Evolutionary conservation across 768 basidiomycete species (phyloP).

Genomic region (Hysterangium stoloniferum): DNA sequence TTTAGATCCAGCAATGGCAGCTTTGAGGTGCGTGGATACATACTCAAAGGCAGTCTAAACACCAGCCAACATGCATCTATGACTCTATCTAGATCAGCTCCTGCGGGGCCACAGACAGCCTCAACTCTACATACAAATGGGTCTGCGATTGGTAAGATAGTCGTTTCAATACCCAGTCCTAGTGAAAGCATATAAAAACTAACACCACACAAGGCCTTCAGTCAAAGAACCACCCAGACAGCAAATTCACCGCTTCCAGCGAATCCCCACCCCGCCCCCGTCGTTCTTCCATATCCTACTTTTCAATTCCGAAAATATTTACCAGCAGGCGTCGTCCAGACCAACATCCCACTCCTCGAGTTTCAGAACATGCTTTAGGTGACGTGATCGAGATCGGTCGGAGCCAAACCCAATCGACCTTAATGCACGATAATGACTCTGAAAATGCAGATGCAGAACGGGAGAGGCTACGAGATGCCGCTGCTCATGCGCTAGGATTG

Average conservation of each 20-base stretch:
- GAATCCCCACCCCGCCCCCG: neutral
- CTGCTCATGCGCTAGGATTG: constrained; percentile 70
- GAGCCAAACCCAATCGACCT: neutral
- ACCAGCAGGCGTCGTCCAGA: neutral
- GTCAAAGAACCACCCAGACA: neutral
- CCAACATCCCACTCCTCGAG: neutral
- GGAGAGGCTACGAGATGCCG: constrained; percentile 64
- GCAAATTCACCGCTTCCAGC: neutral
- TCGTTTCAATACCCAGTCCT: neutral
- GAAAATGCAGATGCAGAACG: constrained; percentile 26
- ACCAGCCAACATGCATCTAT: neutral
- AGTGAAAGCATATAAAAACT: neutral
- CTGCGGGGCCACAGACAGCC: neutral
- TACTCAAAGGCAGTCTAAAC: too few relatives aligned
- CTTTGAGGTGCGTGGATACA: neutral
- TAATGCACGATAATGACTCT: neutral
- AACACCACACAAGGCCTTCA: neutral
- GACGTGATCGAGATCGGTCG: constrained; percentile 5
- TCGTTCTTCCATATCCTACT: neutral
- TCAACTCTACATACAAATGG: too few relatives aligned
- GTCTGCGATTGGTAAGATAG: too few relatives aligned
- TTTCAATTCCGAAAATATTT: constrained; percentile 1
- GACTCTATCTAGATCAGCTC: neutral
- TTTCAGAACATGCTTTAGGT: neutral
- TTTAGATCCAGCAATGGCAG: neutral